A percentile compares a stretch with the other conserved stretches of the same genome.
phyloP scores from a whole-genome alignment of 345 rosid genomes.

The Litchi chinensis region DNA sequence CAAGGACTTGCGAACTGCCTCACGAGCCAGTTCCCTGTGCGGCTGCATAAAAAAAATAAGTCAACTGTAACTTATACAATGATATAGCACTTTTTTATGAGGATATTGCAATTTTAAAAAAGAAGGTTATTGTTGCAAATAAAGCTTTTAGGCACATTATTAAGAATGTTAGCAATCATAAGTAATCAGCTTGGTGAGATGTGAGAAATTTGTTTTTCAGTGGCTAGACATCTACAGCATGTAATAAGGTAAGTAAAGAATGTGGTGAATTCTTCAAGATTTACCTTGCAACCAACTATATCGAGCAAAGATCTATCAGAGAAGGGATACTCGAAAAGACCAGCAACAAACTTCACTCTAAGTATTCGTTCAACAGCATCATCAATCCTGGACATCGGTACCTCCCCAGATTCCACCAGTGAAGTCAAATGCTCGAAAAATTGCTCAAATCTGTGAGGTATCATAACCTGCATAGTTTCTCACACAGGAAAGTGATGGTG shows the following conservation, averaged over 20 bases:
- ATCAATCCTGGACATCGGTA: constrained; percentile 62
- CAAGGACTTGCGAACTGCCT: constrained; percentile 87
- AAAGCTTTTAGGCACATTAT: no score
- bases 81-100: background rate
- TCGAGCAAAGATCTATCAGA: constrained; percentile 67
- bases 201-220: background rate
- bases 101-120: background rate
- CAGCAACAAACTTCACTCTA: constrained; percentile 82
- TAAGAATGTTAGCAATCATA: no score
- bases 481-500: constrained; percentile 19
- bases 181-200: background rate
- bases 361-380: constrained; percentile 88
- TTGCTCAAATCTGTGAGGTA: constrained; percentile 58
- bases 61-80: background rate
- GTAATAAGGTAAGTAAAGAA: background rate
- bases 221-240: background rate
- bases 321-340: constrained; percentile 79
- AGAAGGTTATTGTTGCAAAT: no score
- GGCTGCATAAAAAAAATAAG: constrained; percentile 42
- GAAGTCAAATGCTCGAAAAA: constrained; percentile 51
- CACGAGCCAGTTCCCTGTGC: constrained; percentile 74
- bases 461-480: constrained; percentile 67
- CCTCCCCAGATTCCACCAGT: constrained; percentile 75
- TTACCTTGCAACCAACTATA: constrained; percentile 81
- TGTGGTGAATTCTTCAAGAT: background rate